Evolutionary conservation across 1,284 basidiomycete genomes (phyloP).

Genomic region (Pascua guehoae): DNA sequence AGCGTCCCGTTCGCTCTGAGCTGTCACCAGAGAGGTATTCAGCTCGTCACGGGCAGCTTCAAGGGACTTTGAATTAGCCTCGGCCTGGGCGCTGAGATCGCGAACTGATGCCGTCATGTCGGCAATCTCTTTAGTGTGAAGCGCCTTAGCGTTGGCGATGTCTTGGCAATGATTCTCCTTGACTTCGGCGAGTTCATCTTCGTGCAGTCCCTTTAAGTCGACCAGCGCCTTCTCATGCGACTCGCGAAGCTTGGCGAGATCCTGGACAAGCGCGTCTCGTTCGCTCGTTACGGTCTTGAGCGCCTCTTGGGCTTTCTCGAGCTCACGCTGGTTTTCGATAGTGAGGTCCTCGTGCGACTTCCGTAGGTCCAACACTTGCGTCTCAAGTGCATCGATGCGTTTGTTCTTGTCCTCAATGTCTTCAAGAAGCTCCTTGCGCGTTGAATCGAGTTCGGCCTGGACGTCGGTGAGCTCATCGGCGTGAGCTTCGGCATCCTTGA

Average conservation of each 20-base stretch:
- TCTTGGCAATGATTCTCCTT: background rate
- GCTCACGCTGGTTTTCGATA: slow-evolving; percentile 28
- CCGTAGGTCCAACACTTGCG: slow-evolving; percentile 33
- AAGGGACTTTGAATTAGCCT: slow-evolving; percentile 4
- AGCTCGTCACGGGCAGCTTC: slow-evolving; percentile 8
- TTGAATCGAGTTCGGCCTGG: slow-evolving; percentile 29
- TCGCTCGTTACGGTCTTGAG: slow-evolving; percentile 4
- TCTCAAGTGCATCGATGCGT: slow-evolving; percentile 37
- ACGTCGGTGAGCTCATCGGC: slow-evolving; percentile 22
- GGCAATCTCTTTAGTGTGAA: too few species aligned
- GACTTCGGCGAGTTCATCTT: slow-evolving; percentile 9
- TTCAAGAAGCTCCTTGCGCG: slow-evolving; percentile 27
- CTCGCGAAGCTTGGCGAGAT: slow-evolving; percentile 1
- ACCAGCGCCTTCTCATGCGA: slow-evolving; percentile 7
- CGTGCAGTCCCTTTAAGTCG: slow-evolving; percentile 4
- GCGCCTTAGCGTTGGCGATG: too few species aligned
- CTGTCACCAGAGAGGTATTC: slow-evolving; percentile 6
- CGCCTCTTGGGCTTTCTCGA: slow-evolving; percentile 22
- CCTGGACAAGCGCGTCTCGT: background rate
- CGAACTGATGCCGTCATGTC: background rate
- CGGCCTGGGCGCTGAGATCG: background rate
- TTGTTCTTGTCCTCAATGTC: slow-evolving; percentile 26
- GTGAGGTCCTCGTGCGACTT: slow-evolving; percentile 35
- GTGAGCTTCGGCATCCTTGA: slow-evolving; percentile 12
- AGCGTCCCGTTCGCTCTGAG: slow-evolving; percentile 9